Conservation (phyloP, 495 filamentous ascomycete species). For the Venustampulla echinocandica region DNA sequence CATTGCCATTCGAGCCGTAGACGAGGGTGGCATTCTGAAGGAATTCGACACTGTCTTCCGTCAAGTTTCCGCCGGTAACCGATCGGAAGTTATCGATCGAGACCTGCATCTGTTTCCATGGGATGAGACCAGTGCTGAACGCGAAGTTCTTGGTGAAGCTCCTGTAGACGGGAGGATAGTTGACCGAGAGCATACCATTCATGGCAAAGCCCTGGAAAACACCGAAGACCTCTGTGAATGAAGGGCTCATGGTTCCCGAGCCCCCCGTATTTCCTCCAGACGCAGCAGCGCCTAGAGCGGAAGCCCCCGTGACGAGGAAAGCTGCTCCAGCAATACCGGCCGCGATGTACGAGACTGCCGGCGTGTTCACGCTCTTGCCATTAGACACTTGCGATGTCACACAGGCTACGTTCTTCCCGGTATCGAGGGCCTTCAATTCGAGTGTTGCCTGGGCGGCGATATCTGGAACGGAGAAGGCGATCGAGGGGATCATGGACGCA, state of each 20-base stretch:
- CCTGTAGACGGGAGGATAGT: conserved; percentile 76
- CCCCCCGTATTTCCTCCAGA: conserved; percentile 37
- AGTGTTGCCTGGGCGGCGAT: conserved; percentile 81
- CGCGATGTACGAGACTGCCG: conserved; percentile 76
- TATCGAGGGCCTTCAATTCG: conserved; percentile 55
- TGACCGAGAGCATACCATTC: conserved; percentile 90
- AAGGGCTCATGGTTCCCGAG: conserved; percentile 62
- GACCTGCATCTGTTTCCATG: conserved; percentile 69
- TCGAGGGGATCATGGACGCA: conserved; percentile 69
- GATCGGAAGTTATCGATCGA: conserved; percentile 80
- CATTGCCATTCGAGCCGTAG: conserved; percentile 43
- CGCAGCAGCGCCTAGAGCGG: conserved; percentile 29
- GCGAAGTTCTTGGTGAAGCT: conserved; percentile 89
- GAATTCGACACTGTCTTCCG: conserved; percentile 64
- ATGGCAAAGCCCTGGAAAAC: conserved; percentile 92
- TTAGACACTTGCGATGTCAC: conserved; percentile 75
- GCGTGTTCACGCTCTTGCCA: conserved; percentile 67
- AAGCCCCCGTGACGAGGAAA: conserved; percentile 62
- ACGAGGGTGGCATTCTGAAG: conserved; percentile 66
- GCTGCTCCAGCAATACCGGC: conserved; percentile 83
- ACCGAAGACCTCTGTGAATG: conserved; percentile 76
- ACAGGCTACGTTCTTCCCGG: conserved; percentile 62
- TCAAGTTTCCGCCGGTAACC: conserved; percentile 79
- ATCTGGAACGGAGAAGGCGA: conserved; percentile 88
- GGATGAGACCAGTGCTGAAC: conserved; percentile 79